Percentiles rank a stretch among this genome's conserved stretches.
phyloP scores from a whole-genome alignment of 805 yeast genomes.

The Candida sanyiensis region DNA sequence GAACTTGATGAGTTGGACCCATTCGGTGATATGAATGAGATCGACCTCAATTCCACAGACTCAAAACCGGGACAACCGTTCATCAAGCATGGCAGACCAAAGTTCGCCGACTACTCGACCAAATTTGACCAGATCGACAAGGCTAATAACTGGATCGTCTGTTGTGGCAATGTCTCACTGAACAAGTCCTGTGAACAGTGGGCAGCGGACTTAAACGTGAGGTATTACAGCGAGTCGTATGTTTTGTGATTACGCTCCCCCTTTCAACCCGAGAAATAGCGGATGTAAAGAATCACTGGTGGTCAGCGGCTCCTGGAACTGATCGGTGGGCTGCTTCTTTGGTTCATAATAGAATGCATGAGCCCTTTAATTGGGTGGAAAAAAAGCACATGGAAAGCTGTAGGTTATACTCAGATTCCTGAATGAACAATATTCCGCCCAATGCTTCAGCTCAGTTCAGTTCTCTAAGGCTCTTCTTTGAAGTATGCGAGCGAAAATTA shows the following conservation, averaged over 20 bases:
- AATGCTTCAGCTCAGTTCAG: too few relatives aligned
- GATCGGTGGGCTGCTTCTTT: too few relatives aligned
- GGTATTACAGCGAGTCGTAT: slow-evolving; percentile 41
- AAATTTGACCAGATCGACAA: slow-evolving; percentile 26
- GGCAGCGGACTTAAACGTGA: slow-evolving; percentile 32
- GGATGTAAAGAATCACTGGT: too few relatives aligned
- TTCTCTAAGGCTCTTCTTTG: too few relatives aligned
- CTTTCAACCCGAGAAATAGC: too few relatives aligned
- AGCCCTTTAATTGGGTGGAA: too few relatives aligned
- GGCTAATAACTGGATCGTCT: slow-evolving; percentile 44
- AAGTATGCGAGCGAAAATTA: too few relatives aligned
- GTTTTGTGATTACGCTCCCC: slow-evolving; percentile 11
- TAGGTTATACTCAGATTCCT: too few relatives aligned
- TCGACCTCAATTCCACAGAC: background rate
- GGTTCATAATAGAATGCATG: too few relatives aligned
- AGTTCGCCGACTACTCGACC: slow-evolving; percentile 23
- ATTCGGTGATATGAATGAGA: slow-evolving; percentile 15
- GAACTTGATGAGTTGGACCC: slow-evolving; percentile 21
- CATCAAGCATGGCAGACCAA: slow-evolving; percentile 37
- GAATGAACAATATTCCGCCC: too few relatives aligned
- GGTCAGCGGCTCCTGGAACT: too few relatives aligned
- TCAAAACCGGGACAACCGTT: slow-evolving; percentile 2
- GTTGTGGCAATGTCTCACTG: slow-evolving; percentile 52
- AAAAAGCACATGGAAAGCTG: too few relatives aligned
- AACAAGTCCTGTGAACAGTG: slow-evolving; percentile 35